A percentile compares a stretch with the other conserved stretches of the same genome.
These are phyloP conservation scores for Candida jianshihensis DNA, from an alignment of 805 yeast genomes.

Conservation along the genomic window DNA sequence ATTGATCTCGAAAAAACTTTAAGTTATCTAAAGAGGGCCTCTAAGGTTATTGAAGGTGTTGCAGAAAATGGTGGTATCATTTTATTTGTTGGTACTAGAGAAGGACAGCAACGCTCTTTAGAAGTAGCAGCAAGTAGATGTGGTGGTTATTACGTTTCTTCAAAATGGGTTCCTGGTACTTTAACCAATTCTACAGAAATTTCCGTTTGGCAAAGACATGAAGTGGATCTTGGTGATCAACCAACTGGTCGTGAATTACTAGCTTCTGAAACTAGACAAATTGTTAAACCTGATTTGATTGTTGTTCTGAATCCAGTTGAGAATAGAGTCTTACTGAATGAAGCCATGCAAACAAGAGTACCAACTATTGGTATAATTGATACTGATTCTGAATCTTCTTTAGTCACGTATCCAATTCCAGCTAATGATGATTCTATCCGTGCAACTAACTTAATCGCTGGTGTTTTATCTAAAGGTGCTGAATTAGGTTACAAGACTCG, in stretches of 20 bases:
- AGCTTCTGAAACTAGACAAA: conserved; percentile 39
- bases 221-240: conserved; percentile 67
- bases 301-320: conserved; percentile 85
- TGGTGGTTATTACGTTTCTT: conserved; percentile 73
- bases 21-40: conserved; percentile 67
- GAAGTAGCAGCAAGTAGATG: conserved; percentile 73
- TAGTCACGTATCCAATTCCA: conserved; percentile 91
- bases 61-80: conserved; percentile 81
- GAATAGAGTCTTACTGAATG: conserved; percentile 70
- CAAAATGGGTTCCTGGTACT: conserved; percentile 93
- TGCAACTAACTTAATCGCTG: conserved; percentile 70
- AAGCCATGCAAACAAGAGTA: conserved; percentile 73
- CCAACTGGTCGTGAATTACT: conserved; percentile 56
- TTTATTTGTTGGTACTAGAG: conserved; percentile 76
- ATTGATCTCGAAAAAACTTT: conserved; percentile 86
- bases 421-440: conserved; percentile 91
- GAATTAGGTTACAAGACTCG: conserved; percentile 54
- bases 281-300: conserved; percentile 83
- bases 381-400: conserved; percentile 85
- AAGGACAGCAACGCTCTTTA: conserved; percentile 68
- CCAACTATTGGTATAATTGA: conserved; percentile 94
- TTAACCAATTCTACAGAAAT: conserved; percentile 78
- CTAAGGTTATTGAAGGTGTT: conserved; percentile 78
- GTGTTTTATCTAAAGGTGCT: conserved; percentile 82
- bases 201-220: conserved; percentile 56